These are phyloP conservation scores for Basidiobolus meristosporus DNA, from an alignment of 371 early-diverging fungal genomes.

Conservation along the genomic window DNA sequence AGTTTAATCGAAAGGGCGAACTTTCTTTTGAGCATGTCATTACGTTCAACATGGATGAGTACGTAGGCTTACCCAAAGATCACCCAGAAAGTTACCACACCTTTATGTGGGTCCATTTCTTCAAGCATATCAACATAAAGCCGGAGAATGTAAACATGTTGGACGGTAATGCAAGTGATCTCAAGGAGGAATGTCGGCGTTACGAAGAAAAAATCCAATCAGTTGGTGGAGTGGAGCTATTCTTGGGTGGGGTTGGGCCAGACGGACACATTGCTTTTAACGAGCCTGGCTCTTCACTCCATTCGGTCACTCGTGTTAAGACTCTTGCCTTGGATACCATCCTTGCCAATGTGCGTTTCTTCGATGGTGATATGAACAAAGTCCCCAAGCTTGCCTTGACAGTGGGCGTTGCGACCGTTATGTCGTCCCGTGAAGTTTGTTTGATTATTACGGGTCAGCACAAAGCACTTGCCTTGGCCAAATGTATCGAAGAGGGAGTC, in stretches of 20 bases:
- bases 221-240: constrained; percentile 69
- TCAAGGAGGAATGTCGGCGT: constrained; percentile 56
- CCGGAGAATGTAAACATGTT: constrained; percentile 65
- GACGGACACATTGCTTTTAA: constrained; percentile 87
- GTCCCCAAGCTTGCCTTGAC: constrained; percentile 78
- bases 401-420: constrained; percentile 76
- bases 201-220: constrained; percentile 59
- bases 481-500: constrained; percentile 65
- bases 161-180: constrained; percentile 63
- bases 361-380: constrained; percentile 69
- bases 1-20: constrained; percentile 29
- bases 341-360: constrained; percentile 74
- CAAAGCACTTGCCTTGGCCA: constrained; percentile 61
- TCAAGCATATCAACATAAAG: constrained; percentile 61
- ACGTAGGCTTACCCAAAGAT: constrained; percentile 36
- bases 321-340: constrained; percentile 82
- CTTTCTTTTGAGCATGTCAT: constrained; percentile 37
- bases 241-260: constrained; percentile 68
- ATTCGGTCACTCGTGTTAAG: constrained; percentile 70
- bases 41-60: constrained; percentile 65
- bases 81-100: constrained; percentile 75
- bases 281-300: constrained; percentile 80
- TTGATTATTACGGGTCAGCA: constrained; percentile 75
- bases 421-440: constrained; percentile 71
- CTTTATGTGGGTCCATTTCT: constrained; percentile 72